Evolutionary conservation across 1,139 yeast genomes (phyloP).

Genomic region (Suhomyces coccinellae): DNA sequence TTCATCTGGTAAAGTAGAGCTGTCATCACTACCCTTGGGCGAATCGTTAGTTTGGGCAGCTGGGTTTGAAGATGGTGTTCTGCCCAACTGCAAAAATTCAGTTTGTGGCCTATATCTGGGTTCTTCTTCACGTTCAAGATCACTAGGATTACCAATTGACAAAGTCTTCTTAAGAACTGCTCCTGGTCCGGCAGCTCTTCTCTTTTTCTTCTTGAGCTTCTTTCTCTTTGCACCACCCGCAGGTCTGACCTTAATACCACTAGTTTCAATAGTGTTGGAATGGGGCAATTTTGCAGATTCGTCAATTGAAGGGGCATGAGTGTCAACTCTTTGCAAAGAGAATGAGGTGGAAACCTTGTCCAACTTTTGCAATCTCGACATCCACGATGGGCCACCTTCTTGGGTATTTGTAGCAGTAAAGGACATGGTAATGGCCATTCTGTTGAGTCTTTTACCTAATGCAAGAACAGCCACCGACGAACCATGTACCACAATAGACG

Average conservation of each 20-base stretch:
- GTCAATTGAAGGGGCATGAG: constrained; percentile 26
- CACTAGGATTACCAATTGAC: constrained; percentile 29
- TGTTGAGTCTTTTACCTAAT: constrained; percentile 83
- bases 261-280: constrained; percentile 54
- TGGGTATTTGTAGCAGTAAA: constrained; percentile 71
- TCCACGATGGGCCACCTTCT: constrained; percentile 70
- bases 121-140: constrained; percentile 28
- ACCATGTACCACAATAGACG: constrained; percentile 92
- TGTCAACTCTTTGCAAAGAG: constrained; percentile 79
- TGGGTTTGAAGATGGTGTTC: constrained; percentile 22
- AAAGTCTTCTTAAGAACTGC: constrained; percentile 32
- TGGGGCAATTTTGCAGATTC: constrained; percentile 21
- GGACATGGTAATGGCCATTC: constrained; percentile 91
- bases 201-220: constrained; percentile 40
- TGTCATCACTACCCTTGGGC: constrained; percentile 13
- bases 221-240: constrained; percentile 73
- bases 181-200: constrained; percentile 27
- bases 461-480: constrained; percentile 94
- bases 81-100: constrained; percentile 46
- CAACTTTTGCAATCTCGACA: constrained; percentile 79
- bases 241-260: constrained; percentile 71
- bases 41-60: constrained; percentile 11
- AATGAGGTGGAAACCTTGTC: constrained; percentile 73
- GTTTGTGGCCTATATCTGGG: constrained; percentile 43
- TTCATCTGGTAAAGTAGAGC: constrained; percentile 16